Conservation (phyloP, 2,329 filamentous ascomycete genomes). For the Graphilbum ipis-grandicollis region DNA sequence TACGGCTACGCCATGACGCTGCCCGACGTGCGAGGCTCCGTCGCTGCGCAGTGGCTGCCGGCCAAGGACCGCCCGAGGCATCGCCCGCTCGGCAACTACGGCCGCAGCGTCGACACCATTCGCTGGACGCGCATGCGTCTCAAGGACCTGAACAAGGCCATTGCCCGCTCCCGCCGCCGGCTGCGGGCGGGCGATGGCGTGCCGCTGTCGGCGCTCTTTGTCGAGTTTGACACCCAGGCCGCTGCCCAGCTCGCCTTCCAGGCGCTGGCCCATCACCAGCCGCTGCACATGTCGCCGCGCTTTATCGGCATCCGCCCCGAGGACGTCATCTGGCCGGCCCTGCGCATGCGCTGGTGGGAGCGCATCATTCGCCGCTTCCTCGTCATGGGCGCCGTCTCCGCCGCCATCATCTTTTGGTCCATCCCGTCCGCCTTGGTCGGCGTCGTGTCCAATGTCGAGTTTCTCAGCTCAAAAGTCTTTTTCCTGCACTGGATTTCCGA, state of each 20-base stretch:
- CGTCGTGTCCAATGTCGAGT: constrained; percentile 67
- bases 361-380: constrained; percentile 49
- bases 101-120: constrained; percentile 77
- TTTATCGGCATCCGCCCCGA: constrained; percentile 65
- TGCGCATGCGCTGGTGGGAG: constrained; percentile 55
- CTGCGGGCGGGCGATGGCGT: constrained; percentile 47
- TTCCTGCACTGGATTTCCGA: constrained; percentile 59
- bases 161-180: constrained; percentile 30
- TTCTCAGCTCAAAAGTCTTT: constrained; percentile 42
- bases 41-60: constrained; percentile 50
- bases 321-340: constrained; percentile 76
- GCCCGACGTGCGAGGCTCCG: constrained; percentile 25
- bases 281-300: constrained; percentile 69
- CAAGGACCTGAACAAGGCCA: constrained; percentile 17
- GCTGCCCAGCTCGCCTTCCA: constrained; percentile 79
- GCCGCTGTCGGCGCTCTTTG: constrained; percentile 62
- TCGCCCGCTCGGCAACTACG: constrained; percentile 41
- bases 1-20: constrained; percentile 14
- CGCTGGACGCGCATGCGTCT: constrained; percentile 62
- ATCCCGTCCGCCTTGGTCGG: constrained; percentile 64
- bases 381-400: constrained; percentile 48
- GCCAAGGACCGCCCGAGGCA: constrained; percentile 54
- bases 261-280: constrained; percentile 62
- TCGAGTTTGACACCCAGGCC: constrained; percentile 70
- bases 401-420: constrained; percentile 73